A percentile compares a stretch with the other conserved stretches of the same genome.
Evolutionary conservation across 169 alveolate genomes (phyloP).

Genomic region (Cystoisospora suis): DNA sequence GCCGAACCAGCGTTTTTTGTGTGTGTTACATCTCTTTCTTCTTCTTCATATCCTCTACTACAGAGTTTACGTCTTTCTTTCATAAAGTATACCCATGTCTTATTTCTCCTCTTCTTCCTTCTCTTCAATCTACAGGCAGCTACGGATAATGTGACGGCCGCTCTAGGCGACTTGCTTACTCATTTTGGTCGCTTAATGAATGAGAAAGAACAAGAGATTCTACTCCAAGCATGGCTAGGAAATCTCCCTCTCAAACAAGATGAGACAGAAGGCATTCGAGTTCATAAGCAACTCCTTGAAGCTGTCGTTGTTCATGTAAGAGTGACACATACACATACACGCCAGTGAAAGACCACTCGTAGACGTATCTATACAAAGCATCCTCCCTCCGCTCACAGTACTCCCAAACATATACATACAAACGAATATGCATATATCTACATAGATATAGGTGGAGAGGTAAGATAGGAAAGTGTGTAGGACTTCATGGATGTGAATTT

Average conservation of each 20-base stretch:
- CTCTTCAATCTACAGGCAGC: slow-evolving; percentile 78
- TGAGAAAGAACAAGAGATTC: slow-evolving; percentile 72
- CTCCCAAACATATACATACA: not conserved
- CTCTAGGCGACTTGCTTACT: slow-evolving; percentile 81
- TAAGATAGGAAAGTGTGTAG: not conserved
- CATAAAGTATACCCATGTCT: not conserved
- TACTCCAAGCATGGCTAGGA: slow-evolving; percentile 69
- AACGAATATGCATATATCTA: not conserved
- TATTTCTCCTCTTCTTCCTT: slow-evolving; percentile 67
- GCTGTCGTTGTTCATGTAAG: not conserved
- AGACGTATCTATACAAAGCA: not conserved
- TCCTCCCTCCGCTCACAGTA: too few species aligned
- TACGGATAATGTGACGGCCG: slow-evolving; percentile 87
- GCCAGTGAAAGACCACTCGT: not conserved
- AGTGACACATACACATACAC: not conserved
- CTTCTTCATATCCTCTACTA: too few species aligned
- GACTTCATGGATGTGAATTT: not conserved
- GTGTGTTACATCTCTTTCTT: too few species aligned
- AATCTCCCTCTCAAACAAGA: slow-evolving; percentile 83
- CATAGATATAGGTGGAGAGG: not conserved
- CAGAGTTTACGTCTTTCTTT: not conserved
- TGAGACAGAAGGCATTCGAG: slow-evolving; percentile 83
- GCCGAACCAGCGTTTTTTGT: too few species aligned
- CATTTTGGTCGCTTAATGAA: slow-evolving; percentile 75
- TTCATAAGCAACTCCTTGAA: slow-evolving; percentile 81